Conservation (phyloP, 2,329 filamentous ascomycete species). For the Diaporthe capsici region DNA sequence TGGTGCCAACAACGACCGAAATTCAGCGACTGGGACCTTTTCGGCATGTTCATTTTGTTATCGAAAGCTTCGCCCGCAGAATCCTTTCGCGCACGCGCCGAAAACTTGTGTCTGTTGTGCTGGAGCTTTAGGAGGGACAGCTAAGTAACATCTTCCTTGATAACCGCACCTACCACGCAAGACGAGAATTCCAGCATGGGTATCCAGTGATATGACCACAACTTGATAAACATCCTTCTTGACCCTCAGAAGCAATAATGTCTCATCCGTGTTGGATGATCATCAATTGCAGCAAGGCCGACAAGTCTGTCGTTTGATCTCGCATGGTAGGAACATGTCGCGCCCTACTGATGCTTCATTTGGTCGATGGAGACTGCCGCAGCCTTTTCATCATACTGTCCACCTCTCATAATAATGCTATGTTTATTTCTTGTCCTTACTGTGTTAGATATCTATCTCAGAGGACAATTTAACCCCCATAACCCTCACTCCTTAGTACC, state of each 20-base stretch:
- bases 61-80: not conserved
- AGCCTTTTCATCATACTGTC: no score
- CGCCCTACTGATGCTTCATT: no score
- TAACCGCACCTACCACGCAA: not conserved
- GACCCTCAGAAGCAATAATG: not conserved
- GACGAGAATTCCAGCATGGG: not conserved
- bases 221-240: not conserved
- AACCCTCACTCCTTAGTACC: slow-evolving; percentile 56
- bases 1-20: not conserved
- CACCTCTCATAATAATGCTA: not conserved
- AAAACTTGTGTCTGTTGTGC: not conserved
- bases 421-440: not conserved
- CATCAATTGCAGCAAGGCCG: not conserved
- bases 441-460: not conserved
- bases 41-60: not conserved
- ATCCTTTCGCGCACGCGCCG: not conserved
- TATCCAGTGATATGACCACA: not conserved
- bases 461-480: not conserved
- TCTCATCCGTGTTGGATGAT: not conserved
- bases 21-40: not conserved
- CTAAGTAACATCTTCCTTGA: not conserved
- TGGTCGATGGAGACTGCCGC: not conserved
- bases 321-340: not conserved
- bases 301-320: not conserved
- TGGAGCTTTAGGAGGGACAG: not conserved